phyloP scores from a whole-genome alignment of 2,329 filamentous ascomycete species.

The Monosporascus sp. region DNA sequence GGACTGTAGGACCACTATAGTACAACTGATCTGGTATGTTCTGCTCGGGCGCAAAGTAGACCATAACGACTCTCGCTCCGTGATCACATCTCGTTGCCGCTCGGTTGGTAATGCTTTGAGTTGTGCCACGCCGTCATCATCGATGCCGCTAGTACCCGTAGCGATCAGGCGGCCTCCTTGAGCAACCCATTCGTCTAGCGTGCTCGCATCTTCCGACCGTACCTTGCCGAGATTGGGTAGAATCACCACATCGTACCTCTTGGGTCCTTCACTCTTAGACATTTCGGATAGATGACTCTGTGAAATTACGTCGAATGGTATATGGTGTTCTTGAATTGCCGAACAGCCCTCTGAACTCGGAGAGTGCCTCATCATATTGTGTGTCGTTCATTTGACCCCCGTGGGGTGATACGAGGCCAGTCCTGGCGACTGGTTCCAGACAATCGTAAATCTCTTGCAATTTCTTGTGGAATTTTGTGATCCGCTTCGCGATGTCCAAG shows the following conservation, averaged over 20 bases:
- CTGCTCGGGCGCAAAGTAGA: neutral
- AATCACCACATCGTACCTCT: slow-evolving; percentile 8
- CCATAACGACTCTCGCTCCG: neutral
- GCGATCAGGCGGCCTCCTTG: slow-evolving; percentile 7
- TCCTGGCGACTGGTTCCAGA: no score
- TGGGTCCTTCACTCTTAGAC: neutral
- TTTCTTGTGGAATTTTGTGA: slow-evolving; percentile 8
- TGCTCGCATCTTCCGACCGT: neutral
- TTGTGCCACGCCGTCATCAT: neutral
- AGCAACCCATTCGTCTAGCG: slow-evolving; percentile 8
- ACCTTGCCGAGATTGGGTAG: slow-evolving; percentile 10
- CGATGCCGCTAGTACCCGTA: slow-evolving; percentile 6
- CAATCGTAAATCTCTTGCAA: neutral
- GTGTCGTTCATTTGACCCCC: neutral
- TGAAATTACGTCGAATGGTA: slow-evolving; percentile 11
- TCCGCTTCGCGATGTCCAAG: slow-evolving; percentile 2
- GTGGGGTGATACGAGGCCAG: no score
- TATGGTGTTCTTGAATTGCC: slow-evolving; percentile 11
- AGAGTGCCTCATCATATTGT: slow-evolving; percentile 2
- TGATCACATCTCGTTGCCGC: neutral
- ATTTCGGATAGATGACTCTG: slow-evolving; percentile 7
- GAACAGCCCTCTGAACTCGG: slow-evolving; percentile 11
- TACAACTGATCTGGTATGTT: slow-evolving; percentile 2
- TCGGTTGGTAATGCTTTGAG: neutral
- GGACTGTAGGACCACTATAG: slow-evolving; percentile 8